Percentiles rank a stretch among this genome's conserved stretches.
Evolutionary conservation across 1,284 basidiomycete species (phyloP).

Genomic region (Puccinia coronata): DNA sequence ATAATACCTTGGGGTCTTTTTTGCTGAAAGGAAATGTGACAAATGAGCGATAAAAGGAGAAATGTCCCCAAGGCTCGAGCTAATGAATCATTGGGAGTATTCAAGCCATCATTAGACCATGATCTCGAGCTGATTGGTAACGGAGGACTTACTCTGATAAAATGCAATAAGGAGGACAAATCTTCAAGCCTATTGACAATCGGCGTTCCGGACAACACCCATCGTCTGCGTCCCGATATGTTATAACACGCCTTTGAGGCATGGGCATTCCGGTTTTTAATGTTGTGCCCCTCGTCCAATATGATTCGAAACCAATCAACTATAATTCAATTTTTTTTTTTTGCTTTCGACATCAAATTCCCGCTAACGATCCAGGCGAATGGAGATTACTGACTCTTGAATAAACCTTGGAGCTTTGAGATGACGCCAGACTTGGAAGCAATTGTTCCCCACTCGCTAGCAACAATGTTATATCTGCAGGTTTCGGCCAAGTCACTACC

Average conservation of each 20-base stretch:
- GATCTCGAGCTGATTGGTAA: too few relatives aligned
- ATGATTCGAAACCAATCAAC: conserved; percentile 57
- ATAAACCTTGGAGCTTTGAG: conserved; percentile 17
- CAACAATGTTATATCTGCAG: conserved; percentile 38
- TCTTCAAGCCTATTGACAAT: conserved; percentile 75
- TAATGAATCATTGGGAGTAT: not conserved
- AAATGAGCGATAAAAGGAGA: conserved; percentile 79
- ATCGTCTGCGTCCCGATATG: conserved; percentile 74
- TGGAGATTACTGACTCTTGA: conserved; percentile 2
- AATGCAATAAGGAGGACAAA: conserved; percentile 31
- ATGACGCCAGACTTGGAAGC: conserved; percentile 4
- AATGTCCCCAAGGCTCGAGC: conserved; percentile 61
- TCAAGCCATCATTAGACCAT: not conserved
- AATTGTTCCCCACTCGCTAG: conserved; percentile 32
- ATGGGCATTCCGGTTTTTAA: conserved; percentile 86
- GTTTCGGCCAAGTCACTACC: too few relatives aligned
- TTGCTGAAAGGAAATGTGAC: conserved; percentile 55
- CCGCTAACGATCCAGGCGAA: too few relatives aligned
- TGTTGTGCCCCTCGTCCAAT: conserved; percentile 86
- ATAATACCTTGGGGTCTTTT: conserved; percentile 47
- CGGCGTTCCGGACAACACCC: conserved; percentile 92
- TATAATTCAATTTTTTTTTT: not conserved
- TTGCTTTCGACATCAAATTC: too few relatives aligned
- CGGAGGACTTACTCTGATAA: conserved; percentile 14
- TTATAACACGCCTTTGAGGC: conserved; percentile 88